phyloP scores from a whole-genome alignment of 345 rosid species.

The Boechera retrofracta region DNA sequence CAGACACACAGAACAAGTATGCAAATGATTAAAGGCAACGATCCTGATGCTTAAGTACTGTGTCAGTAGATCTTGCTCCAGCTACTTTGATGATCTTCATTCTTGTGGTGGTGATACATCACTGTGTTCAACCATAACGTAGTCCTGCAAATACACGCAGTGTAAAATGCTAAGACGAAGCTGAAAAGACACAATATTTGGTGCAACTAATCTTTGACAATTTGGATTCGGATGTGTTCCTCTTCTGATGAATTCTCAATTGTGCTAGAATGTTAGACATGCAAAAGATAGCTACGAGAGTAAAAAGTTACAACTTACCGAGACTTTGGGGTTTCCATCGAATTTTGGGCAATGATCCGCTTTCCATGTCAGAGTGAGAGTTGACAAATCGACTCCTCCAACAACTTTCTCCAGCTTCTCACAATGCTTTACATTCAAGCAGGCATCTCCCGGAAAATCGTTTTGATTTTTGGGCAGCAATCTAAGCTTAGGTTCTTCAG shows the following conservation, averaged over 20 bases:
- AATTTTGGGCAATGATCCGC: slow-evolving; percentile 24
- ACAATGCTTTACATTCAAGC: slow-evolving; percentile 52
- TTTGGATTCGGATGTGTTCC: background rate
- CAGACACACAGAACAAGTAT: slow-evolving; percentile 13
- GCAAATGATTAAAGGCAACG: slow-evolving; percentile 10
- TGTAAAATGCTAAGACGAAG: slow-evolving; percentile 37
- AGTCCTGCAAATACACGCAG: slow-evolving; percentile 35
- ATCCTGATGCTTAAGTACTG: background rate
- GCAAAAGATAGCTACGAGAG: slow-evolving; percentile 1
- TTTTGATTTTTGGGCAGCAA: slow-evolving; percentile 52
- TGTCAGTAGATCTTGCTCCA: slow-evolving; percentile 28
- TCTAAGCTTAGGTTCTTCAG: slow-evolving; percentile 54
- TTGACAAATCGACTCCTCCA: slow-evolving; percentile 23
- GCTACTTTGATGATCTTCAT: slow-evolving; percentile 16
- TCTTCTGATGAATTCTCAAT: slow-evolving; percentile 6
- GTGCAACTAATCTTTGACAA: slow-evolving; percentile 24
- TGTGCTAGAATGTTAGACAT: slow-evolving; percentile 17
- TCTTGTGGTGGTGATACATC: background rate
- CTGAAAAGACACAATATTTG: slow-evolving; percentile 24
- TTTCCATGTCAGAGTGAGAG: slow-evolving; percentile 22
- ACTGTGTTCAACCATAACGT: background rate
- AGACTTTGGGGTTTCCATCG: background rate
- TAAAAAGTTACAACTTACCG: slow-evolving; percentile 33
- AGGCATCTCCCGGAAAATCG: slow-evolving; percentile 44
- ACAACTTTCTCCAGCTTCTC: slow-evolving; percentile 48